These are phyloP conservation scores for Tephrocybe sp. DNA, from an alignment of 768 basidiomycete genomes.

Conservation along the genomic window DNA sequence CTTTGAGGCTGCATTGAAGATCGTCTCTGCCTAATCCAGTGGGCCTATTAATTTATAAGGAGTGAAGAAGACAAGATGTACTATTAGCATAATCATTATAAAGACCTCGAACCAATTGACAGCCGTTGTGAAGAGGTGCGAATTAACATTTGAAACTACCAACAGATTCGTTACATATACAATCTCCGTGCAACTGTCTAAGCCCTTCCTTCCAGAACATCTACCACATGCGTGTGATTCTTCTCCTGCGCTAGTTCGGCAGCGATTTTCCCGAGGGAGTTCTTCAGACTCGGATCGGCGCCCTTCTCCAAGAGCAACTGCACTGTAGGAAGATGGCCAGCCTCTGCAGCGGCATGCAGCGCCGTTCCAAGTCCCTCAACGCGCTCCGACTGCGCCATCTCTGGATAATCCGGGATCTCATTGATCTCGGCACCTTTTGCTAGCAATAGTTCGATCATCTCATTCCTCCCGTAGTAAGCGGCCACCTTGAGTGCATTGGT, in stretches of 20 bases:
- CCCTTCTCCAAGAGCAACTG: slow-evolving; percentile 2
- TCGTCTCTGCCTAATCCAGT: slow-evolving; percentile 3
- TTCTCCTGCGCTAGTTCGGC: slow-evolving; percentile 6
- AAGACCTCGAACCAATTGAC: too few species aligned
- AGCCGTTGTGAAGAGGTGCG: too few species aligned
- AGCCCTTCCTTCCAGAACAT: neutral
- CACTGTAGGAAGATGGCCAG: slow-evolving; percentile 12
- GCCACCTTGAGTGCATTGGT: slow-evolving; percentile 16
- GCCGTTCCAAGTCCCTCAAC: slow-evolving; percentile 17
- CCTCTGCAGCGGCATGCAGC: slow-evolving; percentile 14
- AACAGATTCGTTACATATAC: too few species aligned
- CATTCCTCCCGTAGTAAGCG: slow-evolving; percentile 13
- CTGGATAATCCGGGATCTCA: slow-evolving; percentile 12
- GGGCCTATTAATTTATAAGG: too few species aligned
- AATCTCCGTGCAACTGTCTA: neutral
- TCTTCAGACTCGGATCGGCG: slow-evolving; percentile 1
- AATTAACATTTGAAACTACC: too few species aligned
- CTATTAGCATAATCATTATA: too few species aligned
- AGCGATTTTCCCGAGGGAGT: slow-evolving; percentile 7
- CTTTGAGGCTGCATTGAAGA: slow-evolving; percentile 31
- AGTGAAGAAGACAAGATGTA: too few species aligned
- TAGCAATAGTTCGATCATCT: slow-evolving; percentile 15
- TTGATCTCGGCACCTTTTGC: slow-evolving; percentile 16
- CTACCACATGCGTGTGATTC: neutral
- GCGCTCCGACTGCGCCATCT: slow-evolving; percentile 11